Conservation (phyloP, 129 eudicot genomes). For the Mikania micrantha region DNA sequence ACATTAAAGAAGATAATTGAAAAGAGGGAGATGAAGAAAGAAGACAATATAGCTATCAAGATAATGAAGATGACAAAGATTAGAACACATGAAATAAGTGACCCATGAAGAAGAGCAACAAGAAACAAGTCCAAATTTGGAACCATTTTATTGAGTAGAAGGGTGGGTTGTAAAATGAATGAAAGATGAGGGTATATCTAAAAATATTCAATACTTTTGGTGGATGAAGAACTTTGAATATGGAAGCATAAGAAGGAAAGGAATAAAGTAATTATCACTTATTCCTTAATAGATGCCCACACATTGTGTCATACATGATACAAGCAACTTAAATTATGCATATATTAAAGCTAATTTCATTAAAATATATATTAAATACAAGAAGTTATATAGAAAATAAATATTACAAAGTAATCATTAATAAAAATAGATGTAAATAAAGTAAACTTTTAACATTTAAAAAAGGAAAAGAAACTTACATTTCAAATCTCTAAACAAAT, state of each 20-base stretch:
- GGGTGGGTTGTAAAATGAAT: constrained; percentile 1
- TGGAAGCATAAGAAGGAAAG: constrained; percentile 13
- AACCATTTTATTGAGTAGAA: constrained; percentile 22
- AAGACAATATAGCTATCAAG: constrained; percentile 24
- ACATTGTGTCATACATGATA: not conserved
- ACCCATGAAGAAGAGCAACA: constrained; percentile 53
- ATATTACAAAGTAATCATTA: no score
- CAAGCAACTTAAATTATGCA: constrained; percentile 13
- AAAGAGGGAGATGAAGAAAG: constrained; percentile 31
- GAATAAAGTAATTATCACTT: constrained; percentile 27
- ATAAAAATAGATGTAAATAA: no score
- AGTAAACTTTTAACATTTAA: no score
- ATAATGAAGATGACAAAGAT: constrained; percentile 37
- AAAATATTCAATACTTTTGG: not conserved
- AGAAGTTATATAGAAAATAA: no score
- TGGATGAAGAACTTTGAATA: constrained; percentile 3
- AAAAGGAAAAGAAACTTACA: no score
- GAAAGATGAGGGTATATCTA: not conserved
- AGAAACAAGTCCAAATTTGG: constrained; percentile 53
- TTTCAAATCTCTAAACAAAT: no score
- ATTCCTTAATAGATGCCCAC: constrained; percentile 4
- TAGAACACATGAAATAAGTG: constrained; percentile 46
- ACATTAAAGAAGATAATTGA: constrained; percentile 27
- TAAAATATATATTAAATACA: no score
- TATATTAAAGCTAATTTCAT: no score